Evolutionary conservation across 495 filamentous ascomycete genomes (phyloP).

Genomic region (Cladorrhinum samala): DNA sequence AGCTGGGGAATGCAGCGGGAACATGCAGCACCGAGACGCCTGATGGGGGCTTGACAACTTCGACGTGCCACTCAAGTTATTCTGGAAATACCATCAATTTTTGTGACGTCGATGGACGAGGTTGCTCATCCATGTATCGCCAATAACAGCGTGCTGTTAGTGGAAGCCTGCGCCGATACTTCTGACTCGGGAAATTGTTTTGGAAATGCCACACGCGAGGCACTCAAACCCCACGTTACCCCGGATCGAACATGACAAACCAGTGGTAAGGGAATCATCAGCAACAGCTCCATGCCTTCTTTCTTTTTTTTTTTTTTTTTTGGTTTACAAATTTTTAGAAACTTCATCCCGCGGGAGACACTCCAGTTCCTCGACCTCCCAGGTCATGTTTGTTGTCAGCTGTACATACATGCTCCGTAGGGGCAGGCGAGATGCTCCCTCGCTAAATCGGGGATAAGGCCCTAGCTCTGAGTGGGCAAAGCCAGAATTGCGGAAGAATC

Average conservation of each 20-base stretch:
- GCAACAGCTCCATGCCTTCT: not conserved
- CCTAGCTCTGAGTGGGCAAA: not conserved
- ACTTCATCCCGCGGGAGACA: not conserved
- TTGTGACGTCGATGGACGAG: not conserved
- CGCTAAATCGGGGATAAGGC: not conserved
- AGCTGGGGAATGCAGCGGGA: not conserved
- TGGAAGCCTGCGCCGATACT: not conserved
- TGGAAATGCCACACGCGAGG: not conserved
- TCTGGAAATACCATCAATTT: no score
- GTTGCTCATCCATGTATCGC: not conserved
- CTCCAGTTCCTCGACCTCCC: not conserved
- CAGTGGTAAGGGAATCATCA: not conserved
- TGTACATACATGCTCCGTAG: no score
- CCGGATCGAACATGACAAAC: not conserved
- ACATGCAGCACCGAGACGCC: not conserved
- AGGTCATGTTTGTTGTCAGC: not conserved
- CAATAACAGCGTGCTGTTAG: not conserved
- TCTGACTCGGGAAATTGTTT: not conserved
- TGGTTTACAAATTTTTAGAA: not conserved
- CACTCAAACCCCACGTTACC: not conserved
- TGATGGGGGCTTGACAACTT: not conserved
- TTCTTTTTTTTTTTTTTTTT: no score
- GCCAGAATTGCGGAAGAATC: not conserved
- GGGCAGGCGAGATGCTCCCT: not conserved
- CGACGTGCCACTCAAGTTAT: no score